Conservation (phyloP, 2,329 filamentous ascomycete species). For the Hortaea sp. region DNA sequence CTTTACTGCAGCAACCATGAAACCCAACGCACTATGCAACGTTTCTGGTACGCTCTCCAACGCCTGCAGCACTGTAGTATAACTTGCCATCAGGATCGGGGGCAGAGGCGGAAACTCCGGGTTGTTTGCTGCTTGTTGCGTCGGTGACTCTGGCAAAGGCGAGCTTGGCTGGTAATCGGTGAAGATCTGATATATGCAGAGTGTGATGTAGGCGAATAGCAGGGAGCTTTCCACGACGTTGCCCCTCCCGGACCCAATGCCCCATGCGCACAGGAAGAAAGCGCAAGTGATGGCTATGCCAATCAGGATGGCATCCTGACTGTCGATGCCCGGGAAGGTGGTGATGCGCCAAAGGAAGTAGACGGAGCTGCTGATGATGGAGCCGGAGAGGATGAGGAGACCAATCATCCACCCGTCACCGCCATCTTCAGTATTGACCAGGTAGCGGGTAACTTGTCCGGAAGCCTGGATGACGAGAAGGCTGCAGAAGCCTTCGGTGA, state of each 20-base stretch:
- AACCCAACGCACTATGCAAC: constrained; percentile 71
- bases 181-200: constrained; percentile 98
- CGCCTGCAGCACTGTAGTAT: constrained; percentile 79
- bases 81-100: constrained; percentile 96
- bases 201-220: constrained; percentile 92
- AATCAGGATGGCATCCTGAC: constrained; percentile 84
- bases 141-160: constrained; percentile 24
- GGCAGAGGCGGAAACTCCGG: constrained; percentile 94
- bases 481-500: constrained; percentile 93
- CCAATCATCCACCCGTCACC: constrained; percentile 97
- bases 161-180: constrained; percentile 85
- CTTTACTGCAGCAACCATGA: constrained; percentile 84
- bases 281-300: constrained; percentile 87
- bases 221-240: constrained; percentile 93
- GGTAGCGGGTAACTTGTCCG: constrained; percentile 87
- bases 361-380: constrained; percentile 82
- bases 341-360: constrained; percentile 96
- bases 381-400: constrained; percentile 76
- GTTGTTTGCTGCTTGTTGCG: constrained; percentile 45
- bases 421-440: constrained; percentile 77
- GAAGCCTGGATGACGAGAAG: constrained; percentile 89
- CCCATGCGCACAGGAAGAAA: constrained; percentile 85
- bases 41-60: constrained; percentile 74
- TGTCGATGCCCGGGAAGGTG: constrained; percentile 85
- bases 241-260: constrained; percentile 84